Evolutionary conservation across 306 rosid genomes (phyloP).

Genomic region (Trichosanthes truncata): DNA sequence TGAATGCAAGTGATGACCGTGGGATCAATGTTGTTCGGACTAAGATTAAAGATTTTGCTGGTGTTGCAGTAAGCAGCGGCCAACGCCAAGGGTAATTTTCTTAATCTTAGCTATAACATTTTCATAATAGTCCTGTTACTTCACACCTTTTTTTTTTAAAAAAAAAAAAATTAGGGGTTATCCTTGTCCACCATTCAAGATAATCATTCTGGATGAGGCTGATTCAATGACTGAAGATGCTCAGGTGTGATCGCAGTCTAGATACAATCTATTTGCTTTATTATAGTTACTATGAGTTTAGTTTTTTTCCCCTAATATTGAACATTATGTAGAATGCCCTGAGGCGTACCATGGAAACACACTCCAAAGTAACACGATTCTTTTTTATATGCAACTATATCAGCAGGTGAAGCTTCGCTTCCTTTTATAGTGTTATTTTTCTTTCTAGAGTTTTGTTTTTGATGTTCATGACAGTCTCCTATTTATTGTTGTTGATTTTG

Average conservation of each 20-base stretch:
- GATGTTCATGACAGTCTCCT: background rate
- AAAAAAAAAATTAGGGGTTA: conserved; percentile 37
- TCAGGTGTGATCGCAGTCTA: conserved; percentile 41
- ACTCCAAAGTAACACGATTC: conserved; percentile 89
- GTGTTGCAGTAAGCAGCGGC: conserved; percentile 60
- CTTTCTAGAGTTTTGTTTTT: background rate
- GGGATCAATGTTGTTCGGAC: conserved; percentile 93
- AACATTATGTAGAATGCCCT: conserved; percentile 68
- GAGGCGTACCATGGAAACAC: conserved; percentile 90
- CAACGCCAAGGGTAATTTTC: conserved; percentile 39
- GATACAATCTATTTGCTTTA: background rate
- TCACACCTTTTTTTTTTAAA: background rate
- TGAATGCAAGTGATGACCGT: conserved; percentile 97
- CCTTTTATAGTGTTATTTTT: background rate
- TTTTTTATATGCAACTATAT: conserved; percentile 91
- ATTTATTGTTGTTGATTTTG: background rate
- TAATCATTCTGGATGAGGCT: conserved; percentile 90
- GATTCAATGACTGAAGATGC: conserved; percentile 99
- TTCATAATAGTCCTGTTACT: background rate
- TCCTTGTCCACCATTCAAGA: conserved; percentile 88
- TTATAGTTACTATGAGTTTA: background rate
- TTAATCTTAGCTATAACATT: background rate
- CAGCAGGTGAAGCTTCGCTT: conserved; percentile 48
- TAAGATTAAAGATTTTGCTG: conserved; percentile 84
- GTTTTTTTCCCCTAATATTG: background rate